A percentile compares a stretch with the other conserved stretches of the same genome.
These are phyloP conservation scores for Cladosporium sp. DNA, from an alignment of 2,329 filamentous ascomycete species.

Conservation along the genomic window DNA sequence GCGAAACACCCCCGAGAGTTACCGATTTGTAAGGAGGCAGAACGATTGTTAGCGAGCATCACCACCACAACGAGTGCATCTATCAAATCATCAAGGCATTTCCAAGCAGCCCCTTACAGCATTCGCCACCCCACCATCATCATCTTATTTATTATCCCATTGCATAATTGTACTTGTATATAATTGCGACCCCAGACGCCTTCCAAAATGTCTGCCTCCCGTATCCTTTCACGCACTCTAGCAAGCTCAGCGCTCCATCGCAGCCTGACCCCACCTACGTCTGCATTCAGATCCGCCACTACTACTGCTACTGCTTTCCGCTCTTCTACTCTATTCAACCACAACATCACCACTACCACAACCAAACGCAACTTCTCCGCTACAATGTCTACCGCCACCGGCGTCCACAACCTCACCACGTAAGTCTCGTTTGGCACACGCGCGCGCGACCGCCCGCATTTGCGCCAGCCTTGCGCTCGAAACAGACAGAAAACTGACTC, in stretches of 20 bases:
- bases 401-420: slow-evolving; percentile 50
- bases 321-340: slow-evolving; percentile 13
- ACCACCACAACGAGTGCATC: not conserved
- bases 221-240: slow-evolving; percentile 42
- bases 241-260: slow-evolving; percentile 38
- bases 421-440: slow-evolving; percentile 2
- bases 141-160: not conserved
- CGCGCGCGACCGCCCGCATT: not conserved
- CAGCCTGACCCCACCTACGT: slow-evolving; percentile 20
- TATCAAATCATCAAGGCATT: not conserved
- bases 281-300: slow-evolving; percentile 36
- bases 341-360: slow-evolving; percentile 24
- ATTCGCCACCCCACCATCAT: not conserved
- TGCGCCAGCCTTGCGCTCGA: not conserved
- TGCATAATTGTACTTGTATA: not conserved
- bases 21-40: not conserved
- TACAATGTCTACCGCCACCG: slow-evolving; percentile 45
- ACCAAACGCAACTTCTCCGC: slow-evolving; percentile 43
- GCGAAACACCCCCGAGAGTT: not conserved
- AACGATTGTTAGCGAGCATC: not conserved
- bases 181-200: not conserved
- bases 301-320: slow-evolving; percentile 41
- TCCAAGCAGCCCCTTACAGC: slow-evolving; percentile 1
- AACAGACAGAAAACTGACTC: slow-evolving; percentile 10
- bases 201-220: slow-evolving; percentile 39